Base-by-base conservation (phyloP, 2,329 filamentous ascomycete genomes). In the Penicillium fuscoglaucum region DNA sequence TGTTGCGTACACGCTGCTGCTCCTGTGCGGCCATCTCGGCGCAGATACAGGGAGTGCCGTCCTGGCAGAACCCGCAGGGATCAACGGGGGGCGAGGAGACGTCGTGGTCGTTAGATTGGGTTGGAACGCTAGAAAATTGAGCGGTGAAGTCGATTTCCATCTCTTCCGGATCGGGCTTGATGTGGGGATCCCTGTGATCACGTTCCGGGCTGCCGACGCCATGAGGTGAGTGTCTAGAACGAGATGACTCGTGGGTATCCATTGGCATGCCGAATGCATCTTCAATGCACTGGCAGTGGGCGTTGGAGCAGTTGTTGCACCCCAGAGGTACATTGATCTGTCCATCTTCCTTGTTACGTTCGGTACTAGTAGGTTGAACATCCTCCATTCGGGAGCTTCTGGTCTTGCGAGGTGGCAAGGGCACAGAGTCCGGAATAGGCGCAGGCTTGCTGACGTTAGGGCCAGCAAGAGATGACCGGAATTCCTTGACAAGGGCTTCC, bases 31-130 rank as follows among this genome's bases (percentile, higher is more conserved):
- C 77, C 75, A 82, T 80, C 64, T 93, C 90, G 26, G 90, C 90
- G 73, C 90, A 95, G 64, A 92, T 86, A 70, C 90, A 95, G 66
- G 90, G 90, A 0, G 88, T 92, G 5, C 89, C 90, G 59, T 93
- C 89, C 61, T 88, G 85, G 75, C 90, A 95, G 76, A 95, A 95
- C 7, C 90, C 90, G 72, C 90, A 95, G 21, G 85, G 83, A 66
- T 93, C 90, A 61, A 85, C 78, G n/a, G 74, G 69, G 21, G 72
- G 46, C 62, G 75, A 66, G 68, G 76, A 61, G 71, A 74, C 62
- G 64, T 68, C 40, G 62, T 61, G 45, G 48, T 58, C 58, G 33
- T 60, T 40, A 13, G 62, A 52, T 64, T 71, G 66, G 51, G 58
- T 55, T 28, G 61, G 72, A 51, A 65, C 78, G 71, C 70, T 80